phyloP scores from a whole-genome alignment of 225 moss, liverwort and hornwort species.

The Bryoerythrophyllum caledonicum region DNA sequence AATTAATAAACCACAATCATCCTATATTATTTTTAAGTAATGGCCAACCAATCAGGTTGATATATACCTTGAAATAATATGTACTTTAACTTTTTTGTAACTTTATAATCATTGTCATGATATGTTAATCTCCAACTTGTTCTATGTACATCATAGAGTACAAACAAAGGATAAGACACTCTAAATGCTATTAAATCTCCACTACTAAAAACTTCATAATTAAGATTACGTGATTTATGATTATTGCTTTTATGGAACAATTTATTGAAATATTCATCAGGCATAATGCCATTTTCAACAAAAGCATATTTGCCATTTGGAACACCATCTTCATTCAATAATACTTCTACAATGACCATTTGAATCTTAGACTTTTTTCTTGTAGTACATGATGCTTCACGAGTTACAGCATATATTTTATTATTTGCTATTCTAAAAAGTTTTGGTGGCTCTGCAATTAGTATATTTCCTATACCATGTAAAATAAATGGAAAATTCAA shows the following conservation, averaged over 20 bases:
- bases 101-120: not conserved
- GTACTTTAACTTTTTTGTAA: not conserved
- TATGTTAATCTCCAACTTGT: conserved; percentile 24
- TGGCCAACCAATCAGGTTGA: conserved; percentile 46
- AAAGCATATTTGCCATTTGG: conserved; percentile 33
- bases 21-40: not conserved
- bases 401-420: conserved; percentile 40
- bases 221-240: not conserved
- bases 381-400: not conserved
- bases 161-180: conserved; percentile 12
- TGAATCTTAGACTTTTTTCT: not conserved
- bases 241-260: conserved; percentile 14
- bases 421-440: conserved; percentile 26
- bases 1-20: not conserved
- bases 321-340: conserved; percentile 33
- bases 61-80: conserved; percentile 26
- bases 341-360: conserved; percentile 30
- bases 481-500: conserved; percentile 24
- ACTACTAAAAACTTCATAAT: conserved; percentile 40
- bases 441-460: conserved; percentile 39
- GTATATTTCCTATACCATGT: conserved; percentile 17
- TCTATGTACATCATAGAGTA: conserved; percentile 32
- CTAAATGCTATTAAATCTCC: conserved; percentile 41
- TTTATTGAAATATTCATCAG: not conserved
- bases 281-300: conserved; percentile 46